Percentiles rank a stretch among this genome's conserved stretches.
These are phyloP conservation scores for Rhamnella rubrinervis DNA, from an alignment of 331 rosid genomes.

Conservation along the genomic window DNA sequence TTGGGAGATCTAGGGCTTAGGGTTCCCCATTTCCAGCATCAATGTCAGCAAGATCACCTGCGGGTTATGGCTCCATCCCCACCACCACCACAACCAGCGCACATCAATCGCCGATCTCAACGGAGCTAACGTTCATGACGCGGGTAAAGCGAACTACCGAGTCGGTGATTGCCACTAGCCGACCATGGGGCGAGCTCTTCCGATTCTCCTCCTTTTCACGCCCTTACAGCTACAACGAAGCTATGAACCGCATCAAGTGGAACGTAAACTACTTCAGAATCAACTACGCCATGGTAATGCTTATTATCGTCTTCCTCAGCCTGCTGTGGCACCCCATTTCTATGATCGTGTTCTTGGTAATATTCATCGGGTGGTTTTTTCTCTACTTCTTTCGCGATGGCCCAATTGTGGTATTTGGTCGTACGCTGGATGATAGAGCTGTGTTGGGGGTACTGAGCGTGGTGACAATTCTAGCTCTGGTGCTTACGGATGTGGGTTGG, in stretches of 20 bases:
- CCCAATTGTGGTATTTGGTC: constrained; percentile 42
- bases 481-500: constrained; percentile 57
- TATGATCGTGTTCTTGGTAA: constrained; percentile 56
- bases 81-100: constrained; percentile 9
- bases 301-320: constrained; percentile 50
- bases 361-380: constrained; percentile 61
- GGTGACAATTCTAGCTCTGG: constrained; percentile 56
- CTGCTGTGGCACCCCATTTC: constrained; percentile 74
- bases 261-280: constrained; percentile 61
- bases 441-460: constrained; percentile 45
- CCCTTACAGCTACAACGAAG: constrained; percentile 54
- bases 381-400: constrained; percentile 63
- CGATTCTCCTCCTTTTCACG: constrained; percentile 50
- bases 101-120: not conserved
- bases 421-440: constrained; percentile 42
- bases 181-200: constrained; percentile 76
- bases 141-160: constrained; percentile 37
- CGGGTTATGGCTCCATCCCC: constrained; percentile 34
- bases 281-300: constrained; percentile 61
- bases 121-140: constrained; percentile 34
- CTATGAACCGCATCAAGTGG: constrained; percentile 53
- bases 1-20: constrained; percentile 5
- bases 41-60: constrained; percentile 26
- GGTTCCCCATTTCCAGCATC: not conserved
- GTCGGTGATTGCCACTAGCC: constrained; percentile 36